Percentiles rank a stretch among this genome's conserved stretches.
Evolutionary conservation across 169 alveolate genomes (phyloP).

Genomic region (Plasmodium chabaudi): DNA sequence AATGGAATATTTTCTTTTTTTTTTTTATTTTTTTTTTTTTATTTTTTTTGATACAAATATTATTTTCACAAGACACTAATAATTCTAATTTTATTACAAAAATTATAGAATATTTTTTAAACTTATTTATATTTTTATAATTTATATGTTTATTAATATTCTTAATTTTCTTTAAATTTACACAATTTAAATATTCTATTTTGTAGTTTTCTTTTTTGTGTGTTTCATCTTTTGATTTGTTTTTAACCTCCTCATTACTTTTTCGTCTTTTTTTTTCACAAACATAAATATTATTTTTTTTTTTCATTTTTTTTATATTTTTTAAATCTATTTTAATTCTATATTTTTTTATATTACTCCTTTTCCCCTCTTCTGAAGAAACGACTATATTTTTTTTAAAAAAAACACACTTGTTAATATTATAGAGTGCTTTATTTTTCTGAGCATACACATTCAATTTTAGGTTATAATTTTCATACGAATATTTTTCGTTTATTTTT

Average conservation of each 20-base stretch:
- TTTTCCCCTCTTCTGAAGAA: neutral
- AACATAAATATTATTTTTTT: neutral
- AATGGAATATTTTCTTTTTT: slow-evolving; percentile 42
- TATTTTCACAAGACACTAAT: neutral
- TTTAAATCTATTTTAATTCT: neutral
- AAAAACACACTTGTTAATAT: slow-evolving; percentile 31
- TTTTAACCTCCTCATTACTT: neutral
- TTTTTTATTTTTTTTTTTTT: neutral
- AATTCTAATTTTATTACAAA: slow-evolving; percentile 54
- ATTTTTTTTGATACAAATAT: neutral
- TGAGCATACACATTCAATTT: slow-evolving; percentile 40
- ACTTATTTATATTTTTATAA: slow-evolving; percentile 39
- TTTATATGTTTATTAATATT: slow-evolving; percentile 29
- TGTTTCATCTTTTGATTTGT: neutral
- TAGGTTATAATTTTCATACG: slow-evolving; percentile 30
- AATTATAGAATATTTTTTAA: slow-evolving; percentile 41
- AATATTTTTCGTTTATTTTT: slow-evolving; percentile 22
- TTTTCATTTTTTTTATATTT: slow-evolving; percentile 4
- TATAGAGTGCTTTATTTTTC: slow-evolving; percentile 9
- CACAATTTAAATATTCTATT: neutral
- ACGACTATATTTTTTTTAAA: neutral
- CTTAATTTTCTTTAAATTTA: slow-evolving; percentile 42
- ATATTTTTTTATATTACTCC: slow-evolving; percentile 1
- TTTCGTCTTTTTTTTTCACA: neutral
- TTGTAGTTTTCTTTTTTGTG: neutral